Evolutionary conservation across 768 basidiomycete species (phyloP).

Genomic region (Phallus indusiatus): DNA sequence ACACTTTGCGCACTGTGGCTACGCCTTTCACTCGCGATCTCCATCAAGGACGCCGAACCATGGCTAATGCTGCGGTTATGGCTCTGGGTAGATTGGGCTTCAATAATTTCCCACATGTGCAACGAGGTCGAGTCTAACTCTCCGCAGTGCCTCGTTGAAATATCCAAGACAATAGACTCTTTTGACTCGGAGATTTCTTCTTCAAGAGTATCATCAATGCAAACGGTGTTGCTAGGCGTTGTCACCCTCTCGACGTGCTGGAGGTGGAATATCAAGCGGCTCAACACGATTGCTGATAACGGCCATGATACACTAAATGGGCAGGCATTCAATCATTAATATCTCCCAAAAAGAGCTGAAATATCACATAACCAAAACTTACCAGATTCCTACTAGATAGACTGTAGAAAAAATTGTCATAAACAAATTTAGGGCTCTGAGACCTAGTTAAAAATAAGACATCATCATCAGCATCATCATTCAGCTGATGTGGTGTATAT

Average conservation of each 20-base stretch:
- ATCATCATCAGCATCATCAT: neutral
- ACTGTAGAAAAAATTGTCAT: neutral
- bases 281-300: neutral
- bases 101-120: neutral
- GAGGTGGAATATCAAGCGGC: slow-evolving; percentile 3
- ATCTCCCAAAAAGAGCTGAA: neutral
- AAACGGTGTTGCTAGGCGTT: neutral
- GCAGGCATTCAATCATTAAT: neutral
- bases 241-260: neutral
- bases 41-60: neutral
- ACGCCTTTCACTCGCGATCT: neutral
- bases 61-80: neutral
- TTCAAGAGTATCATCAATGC: neutral
- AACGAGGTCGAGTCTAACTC: neutral
- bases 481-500: neutral
- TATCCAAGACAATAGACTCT: neutral
- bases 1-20: neutral
- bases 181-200: neutral
- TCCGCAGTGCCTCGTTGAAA: neutral
- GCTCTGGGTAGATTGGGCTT: neutral
- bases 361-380: neutral
- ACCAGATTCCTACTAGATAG: neutral
- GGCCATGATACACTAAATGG: slow-evolving; percentile 2
- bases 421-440: neutral
- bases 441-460: neutral